Base-by-base conservation (phyloP, 257 asterid genomes). In the Orobanche coerulescens region DNA sequence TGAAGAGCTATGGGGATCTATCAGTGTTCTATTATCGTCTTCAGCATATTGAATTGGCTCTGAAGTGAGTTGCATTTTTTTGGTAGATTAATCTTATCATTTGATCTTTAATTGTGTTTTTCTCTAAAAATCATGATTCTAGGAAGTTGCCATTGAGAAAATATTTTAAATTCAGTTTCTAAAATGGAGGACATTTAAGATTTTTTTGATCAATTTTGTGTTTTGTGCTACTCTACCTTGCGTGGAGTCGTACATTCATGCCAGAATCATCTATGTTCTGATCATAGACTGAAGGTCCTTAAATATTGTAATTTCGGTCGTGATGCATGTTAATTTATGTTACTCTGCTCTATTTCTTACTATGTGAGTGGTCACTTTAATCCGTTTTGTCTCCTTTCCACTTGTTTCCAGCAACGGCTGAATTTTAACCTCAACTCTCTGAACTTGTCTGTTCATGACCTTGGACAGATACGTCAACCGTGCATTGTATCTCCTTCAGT, bases 1-100 rank as follows among this genome's bases (percentile, higher is more conserved):
- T 93, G 99, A 93, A 93, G 82, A 90, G 99, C 75, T 93, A 93
- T 56, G 99, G 97, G 66, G 99, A 93, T 84, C 88, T 93, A 49
- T 89, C 99, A 2, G 99, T 93, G 72, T 93, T 93, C 57, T 93
- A 89, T 75, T 93, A 93, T 61, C 97, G 99, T 64, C 99, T 93
- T 75, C 99, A 93, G 67, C 96, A 93, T 74, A 93, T 89, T 66
- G 96, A 93, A 67, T 81, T 93, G 79, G 95, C 99, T 58, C 85
- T 93, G 61, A 93, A 83, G 97, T 93, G 73, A 84, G 96, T 87
- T 61, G 66, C 61, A 69, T 68, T 52, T 43, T 59, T 68, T 66
- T 66, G 24, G 46, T 52, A 50, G 48, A 50, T 42, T 22, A 11
- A 44, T 44, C 39, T 42, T 60, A 22, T 67, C 47, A 48, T 58